Percentiles rank a stretch among this genome's conserved stretches.
Evolutionary conservation across 495 filamentous ascomycete genomes (phyloP).

Genomic region (Cetradonia linearis): DNA sequence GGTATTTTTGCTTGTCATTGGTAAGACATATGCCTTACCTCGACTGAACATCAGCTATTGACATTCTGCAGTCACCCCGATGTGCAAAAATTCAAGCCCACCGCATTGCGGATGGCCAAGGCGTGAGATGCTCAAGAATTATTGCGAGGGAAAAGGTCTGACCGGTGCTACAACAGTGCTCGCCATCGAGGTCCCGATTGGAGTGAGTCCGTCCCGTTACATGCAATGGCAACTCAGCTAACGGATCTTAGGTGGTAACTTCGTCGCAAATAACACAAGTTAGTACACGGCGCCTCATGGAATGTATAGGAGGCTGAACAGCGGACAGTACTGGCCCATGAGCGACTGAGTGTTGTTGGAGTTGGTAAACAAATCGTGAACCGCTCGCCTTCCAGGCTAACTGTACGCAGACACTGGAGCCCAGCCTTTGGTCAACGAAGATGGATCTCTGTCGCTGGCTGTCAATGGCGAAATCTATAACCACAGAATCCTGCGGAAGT

Average conservation of each 20-base stretch:
- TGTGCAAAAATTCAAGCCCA: conserved; percentile 93
- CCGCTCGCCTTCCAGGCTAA: conserved; percentile 23
- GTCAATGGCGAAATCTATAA: conserved; percentile 99
- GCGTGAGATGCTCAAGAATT: conserved; percentile 51
- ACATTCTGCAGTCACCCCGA: conserved; percentile 66
- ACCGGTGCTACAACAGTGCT: conserved; percentile 50
- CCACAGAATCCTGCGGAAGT: conserved; percentile 85
- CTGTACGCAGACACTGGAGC: conserved; percentile 67
- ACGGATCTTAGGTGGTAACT: conserved; percentile 62
- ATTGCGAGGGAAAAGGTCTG: conserved; percentile 14
- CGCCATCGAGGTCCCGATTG: conserved; percentile 97
- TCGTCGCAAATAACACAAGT: conserved; percentile 84
- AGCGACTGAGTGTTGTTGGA: conserved; percentile 94
- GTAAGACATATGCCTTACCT: conserved; percentile 40
- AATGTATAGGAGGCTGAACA: conserved; percentile 19
- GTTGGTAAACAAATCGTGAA: conserved; percentile 53
- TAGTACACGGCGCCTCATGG: background rate
- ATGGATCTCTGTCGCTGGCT: conserved; percentile 76
- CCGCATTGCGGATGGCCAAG: conserved; percentile 90
- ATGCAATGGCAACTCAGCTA: conserved; percentile 5
- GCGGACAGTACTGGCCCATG: conserved; percentile 80
- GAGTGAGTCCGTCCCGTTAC: conserved; percentile 53
- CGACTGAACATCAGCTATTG: conserved; percentile 16
- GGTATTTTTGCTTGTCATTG: conserved; percentile 94
- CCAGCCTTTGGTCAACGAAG: conserved; percentile 87